Base-by-base conservation (phyloP, 371 early-diverging fungal species). In the Choanephora cucurbitarum region DNA sequence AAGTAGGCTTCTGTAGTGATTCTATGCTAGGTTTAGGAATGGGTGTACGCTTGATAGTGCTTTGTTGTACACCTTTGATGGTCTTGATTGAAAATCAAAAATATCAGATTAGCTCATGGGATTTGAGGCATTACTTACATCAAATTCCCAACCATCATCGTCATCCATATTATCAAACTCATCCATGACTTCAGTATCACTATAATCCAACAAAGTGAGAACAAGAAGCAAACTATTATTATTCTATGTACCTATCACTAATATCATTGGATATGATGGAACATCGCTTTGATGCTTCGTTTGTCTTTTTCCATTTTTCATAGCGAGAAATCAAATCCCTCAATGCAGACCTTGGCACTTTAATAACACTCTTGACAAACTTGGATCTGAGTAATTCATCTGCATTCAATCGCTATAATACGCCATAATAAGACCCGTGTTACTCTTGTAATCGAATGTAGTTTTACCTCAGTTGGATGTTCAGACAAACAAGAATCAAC, bases 401-500 rank as follows among this genome's bases (percentile, higher is more conserved):
- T 14, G 87, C 84, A 21, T 72, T 80, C 7, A 80, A 75, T 32
- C 87, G 67, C 87, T 87, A 56, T 21, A 43, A 37, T 4, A 46
- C 18, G 54, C 15, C 7, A 14, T n/a, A 15, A 44, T 44, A 22
- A 23, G 44, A 18, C 54, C 18, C 17, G 8, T 21, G 55, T 43
- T 13, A 6, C 15, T 43, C 40, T 8, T 31, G 10, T 19, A 6
- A 31, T 41, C 3, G 15, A 15, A 9, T 11, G 17, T 21, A 18
- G 7, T 34, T 41, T n/a, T 62, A 85, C 88, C 82, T 92, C 85
- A 19, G 86, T 84, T 15, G 97, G 94, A 43, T 95, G 91, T 48
- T 91, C 90, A 24, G 89, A 87, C 24, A 98, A 69, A 66, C 99
- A 98, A 3, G 78, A 60, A 15, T 85, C 81, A 2, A 97, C 88